These are phyloP conservation scores for Hirschfeldia incana DNA, from an alignment of 345 rosid genomes.

Conservation along the genomic window DNA sequence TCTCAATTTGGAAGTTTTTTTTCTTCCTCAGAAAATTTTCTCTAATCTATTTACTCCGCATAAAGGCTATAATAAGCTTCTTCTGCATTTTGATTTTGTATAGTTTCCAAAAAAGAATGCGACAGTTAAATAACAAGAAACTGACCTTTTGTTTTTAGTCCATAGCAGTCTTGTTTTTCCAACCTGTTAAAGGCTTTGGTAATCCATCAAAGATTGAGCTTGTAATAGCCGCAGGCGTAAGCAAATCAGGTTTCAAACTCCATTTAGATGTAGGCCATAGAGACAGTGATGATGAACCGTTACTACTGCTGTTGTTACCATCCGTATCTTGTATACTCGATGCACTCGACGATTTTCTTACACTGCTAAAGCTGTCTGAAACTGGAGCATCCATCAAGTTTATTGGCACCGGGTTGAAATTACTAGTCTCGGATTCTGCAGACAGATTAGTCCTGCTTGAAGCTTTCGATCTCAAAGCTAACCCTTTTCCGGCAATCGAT, in stretches of 20 bases:
- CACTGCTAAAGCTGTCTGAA: conserved; percentile 42
- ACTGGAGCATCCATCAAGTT: conserved; percentile 46
- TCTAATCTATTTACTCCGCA: conserved; percentile 39
- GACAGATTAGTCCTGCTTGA: conserved; percentile 45
- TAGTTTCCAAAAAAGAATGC: conserved; percentile 27
- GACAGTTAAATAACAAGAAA: conserved; percentile 20
- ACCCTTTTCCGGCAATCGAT: conserved; percentile 55
- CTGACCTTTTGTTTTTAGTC: conserved; percentile 52
- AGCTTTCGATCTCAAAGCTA: conserved; percentile 71
- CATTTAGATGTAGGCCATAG: conserved; percentile 67
- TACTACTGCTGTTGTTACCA: conserved; percentile 11
- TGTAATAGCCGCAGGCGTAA: conserved; percentile 54
- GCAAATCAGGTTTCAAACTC: conserved; percentile 67
- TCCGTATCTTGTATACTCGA: conserved; percentile 75
- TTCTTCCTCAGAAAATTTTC: conserved; percentile 11
- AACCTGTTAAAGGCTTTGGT: conserved; percentile 52
- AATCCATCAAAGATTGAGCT: conserved; percentile 81
- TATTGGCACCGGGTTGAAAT: conserved; percentile 38
- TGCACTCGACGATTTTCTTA: conserved; percentile 88
- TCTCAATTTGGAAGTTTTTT: conserved; percentile 9
- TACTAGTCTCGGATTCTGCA: conserved; percentile 44
- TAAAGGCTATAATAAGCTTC: conserved; percentile 26
- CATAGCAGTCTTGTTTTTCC: conserved; percentile 76
- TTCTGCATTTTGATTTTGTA: conserved; percentile 35
- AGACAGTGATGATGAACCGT: conserved; percentile 42